Conservation (phyloP, 805 yeast genomes). For the Candida nonsorbophila region DNA sequence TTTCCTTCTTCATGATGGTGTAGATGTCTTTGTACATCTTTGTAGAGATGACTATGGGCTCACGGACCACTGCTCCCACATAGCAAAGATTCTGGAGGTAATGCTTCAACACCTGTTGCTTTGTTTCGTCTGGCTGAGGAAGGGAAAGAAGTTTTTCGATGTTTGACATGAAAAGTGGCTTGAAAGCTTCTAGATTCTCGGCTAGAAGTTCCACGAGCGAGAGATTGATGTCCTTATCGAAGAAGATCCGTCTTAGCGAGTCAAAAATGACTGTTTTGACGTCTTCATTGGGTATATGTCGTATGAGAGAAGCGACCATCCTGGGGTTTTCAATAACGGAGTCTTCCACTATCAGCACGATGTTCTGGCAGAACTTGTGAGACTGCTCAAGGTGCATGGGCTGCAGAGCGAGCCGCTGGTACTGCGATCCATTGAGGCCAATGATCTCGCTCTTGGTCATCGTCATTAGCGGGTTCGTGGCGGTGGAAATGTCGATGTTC, state of each 20-base stretch:
- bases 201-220: constrained; percentile 24
- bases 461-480: constrained; percentile 27
- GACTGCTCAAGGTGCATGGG: constrained; percentile 21
- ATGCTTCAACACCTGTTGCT: constrained; percentile 14
- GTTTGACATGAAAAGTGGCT: constrained; percentile 11
- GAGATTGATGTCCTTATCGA: constrained; percentile 7
- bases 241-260: constrained; percentile 3
- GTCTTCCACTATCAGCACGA: constrained; percentile 25
- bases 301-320: constrained; percentile 14
- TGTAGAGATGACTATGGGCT: constrained; percentile 14
- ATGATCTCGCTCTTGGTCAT: constrained; percentile 21
- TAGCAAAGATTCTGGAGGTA: constrained; percentile 22
- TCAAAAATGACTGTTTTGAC: constrained; percentile 12
- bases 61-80: constrained; percentile 15
- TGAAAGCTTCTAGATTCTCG: constrained; percentile 11
- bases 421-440: constrained; percentile 15
- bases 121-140: constrained; percentile 9
- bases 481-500: constrained; percentile 2
- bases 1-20: too few relatives aligned
- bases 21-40: constrained; percentile 10
- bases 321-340: constrained; percentile 20
- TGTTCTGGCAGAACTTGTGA: constrained; percentile 20
- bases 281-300: constrained; percentile 13
- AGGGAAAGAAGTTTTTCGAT: too few relatives aligned
- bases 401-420: constrained; percentile 18